Evolutionary conservation across 2,329 filamentous ascomycete species (phyloP).

Genomic region (Fusarium nanum): DNA sequence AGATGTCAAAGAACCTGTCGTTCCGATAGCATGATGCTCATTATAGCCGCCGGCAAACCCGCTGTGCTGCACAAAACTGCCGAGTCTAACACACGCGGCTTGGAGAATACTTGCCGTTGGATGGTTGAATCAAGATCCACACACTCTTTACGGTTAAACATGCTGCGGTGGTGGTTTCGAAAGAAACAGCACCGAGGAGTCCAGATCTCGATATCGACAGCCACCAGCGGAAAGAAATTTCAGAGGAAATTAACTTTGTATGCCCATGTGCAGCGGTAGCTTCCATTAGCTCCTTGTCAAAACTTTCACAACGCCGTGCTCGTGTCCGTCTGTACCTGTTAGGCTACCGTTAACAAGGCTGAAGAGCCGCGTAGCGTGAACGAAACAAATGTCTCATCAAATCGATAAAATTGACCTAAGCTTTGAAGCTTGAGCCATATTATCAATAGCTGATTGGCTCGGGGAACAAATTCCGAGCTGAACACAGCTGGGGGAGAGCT

Average conservation of each 20-base stretch:
- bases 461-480: conserved; percentile 27
- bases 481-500: conserved; percentile 24
- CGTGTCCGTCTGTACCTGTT: not conserved
- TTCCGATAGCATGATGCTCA: conserved; percentile 16
- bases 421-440: conserved; percentile 9
- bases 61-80: not conserved
- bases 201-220: not conserved
- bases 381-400: conserved; percentile 8
- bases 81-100: not conserved
- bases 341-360: conserved; percentile 25
- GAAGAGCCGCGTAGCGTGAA: conserved; percentile 16
- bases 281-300: not conserved
- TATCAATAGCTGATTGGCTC: conserved; percentile 23
- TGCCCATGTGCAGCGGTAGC: not conserved
- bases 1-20: not conserved
- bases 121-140: not conserved
- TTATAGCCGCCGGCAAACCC: conserved; percentile 16
- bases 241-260: not conserved
- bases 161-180: not conserved
- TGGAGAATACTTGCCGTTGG: not conserved
- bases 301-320: not conserved
- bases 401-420: not conserved
- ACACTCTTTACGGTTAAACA: conserved; percentile 1
- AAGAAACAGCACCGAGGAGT: not conserved
- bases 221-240: not conserved